A percentile compares a stretch with the other conserved stretches of the same genome.
Evolutionary conservation across 1,139 yeast species (phyloP).

Genomic region (Sugiyamaella novakii): DNA sequence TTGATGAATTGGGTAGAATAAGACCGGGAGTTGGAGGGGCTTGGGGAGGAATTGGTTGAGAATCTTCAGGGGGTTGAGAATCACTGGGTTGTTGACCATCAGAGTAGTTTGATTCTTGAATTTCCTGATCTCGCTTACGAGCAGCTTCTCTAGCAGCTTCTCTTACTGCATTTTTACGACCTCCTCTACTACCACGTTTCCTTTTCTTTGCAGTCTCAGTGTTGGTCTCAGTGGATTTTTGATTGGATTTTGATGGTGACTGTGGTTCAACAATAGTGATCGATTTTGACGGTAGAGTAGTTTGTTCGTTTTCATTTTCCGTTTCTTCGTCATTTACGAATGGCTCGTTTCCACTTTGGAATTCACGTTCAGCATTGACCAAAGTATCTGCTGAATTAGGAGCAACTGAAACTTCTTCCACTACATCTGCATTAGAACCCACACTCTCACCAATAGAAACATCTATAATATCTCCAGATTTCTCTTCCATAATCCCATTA

Average conservation of each 20-base stretch:
- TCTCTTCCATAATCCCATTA: neutral
- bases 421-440: neutral
- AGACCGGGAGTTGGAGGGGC: constrained; percentile 9
- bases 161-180: constrained; percentile 56
- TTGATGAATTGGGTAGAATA: constrained; percentile 16
- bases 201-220: constrained; percentile 41
- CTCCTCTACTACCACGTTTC: constrained; percentile 87
- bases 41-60: constrained; percentile 6
- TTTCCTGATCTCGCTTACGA: constrained; percentile 4
- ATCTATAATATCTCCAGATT: neutral
- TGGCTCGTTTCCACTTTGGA: neutral
- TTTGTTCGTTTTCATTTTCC: neutral
- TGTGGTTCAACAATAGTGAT: constrained; percentile 1
- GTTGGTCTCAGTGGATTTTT: neutral
- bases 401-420: neutral
- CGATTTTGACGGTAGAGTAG: neutral
- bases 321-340: neutral
- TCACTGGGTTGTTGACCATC: too few species aligned
- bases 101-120: neutral
- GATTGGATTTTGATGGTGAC: neutral
- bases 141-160: constrained; percentile 29
- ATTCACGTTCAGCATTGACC: neutral
- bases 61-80: neutral
- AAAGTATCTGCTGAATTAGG: neutral
- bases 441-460: neutral